Evolutionary conservation across 228 moss, liverwort and hornwort genomes (phyloP).

Genomic region (Sphagnum magellanicum): DNA sequence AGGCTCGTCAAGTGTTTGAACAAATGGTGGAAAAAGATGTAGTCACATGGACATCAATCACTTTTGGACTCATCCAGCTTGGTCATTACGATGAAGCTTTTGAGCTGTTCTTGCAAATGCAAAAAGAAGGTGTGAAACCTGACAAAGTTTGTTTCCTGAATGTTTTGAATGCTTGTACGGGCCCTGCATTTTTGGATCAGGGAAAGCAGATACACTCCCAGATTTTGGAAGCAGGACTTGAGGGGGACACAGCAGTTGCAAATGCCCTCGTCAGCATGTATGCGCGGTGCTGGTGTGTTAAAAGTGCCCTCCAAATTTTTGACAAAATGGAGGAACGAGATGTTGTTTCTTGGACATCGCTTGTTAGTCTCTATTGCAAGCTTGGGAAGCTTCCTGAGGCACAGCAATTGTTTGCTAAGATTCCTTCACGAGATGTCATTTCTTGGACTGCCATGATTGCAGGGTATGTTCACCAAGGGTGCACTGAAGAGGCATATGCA

Average conservation of each 20-base stretch:
- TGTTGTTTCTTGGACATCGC: slow-evolving; percentile 44
- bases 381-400: slow-evolving; percentile 24
- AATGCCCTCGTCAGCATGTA: slow-evolving; percentile 43
- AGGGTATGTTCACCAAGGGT: slow-evolving; percentile 4
- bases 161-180: slow-evolving; percentile 27
- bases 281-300: slow-evolving; percentile 24
- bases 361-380: slow-evolving; percentile 44
- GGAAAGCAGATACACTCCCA: slow-evolving; percentile 30
- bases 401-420: slow-evolving; percentile 21
- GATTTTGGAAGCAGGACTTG: slow-evolving; percentile 9
- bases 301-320: slow-evolving; percentile 21
- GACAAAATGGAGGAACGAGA: slow-evolving; percentile 34
- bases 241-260: slow-evolving; percentile 22
- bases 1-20: slow-evolving; percentile 7
- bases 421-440: slow-evolving; percentile 29
- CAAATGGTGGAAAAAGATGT: slow-evolving; percentile 3
- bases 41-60: slow-evolving; percentile 4
- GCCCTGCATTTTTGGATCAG: slow-evolving; percentile 10
- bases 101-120: slow-evolving; percentile 12
- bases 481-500: slow-evolving; percentile 1
- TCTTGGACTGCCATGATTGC: slow-evolving; percentile 48
- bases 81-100: slow-evolving; percentile 2
- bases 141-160: slow-evolving; percentile 27
- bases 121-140: slow-evolving; percentile 12
- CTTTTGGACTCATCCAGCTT: background rate